A percentile compares a stretch with the other conserved stretches of the same genome.
Evolutionary conservation across 208 protist species (phyloP).

Genomic region (Lotmaria passim): DNA sequence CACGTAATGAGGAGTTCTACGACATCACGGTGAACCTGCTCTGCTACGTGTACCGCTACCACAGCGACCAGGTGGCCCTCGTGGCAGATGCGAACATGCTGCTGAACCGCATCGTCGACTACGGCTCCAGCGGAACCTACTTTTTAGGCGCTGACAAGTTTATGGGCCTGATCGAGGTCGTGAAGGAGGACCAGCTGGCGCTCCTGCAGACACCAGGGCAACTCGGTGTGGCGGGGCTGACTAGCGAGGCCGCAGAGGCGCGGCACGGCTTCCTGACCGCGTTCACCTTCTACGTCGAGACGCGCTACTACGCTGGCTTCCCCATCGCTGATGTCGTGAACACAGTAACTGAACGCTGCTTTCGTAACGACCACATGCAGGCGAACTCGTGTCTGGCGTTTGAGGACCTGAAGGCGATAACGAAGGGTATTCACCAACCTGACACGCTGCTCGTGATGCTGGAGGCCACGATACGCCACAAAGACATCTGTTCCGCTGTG

Average conservation of each 20-base stretch:
- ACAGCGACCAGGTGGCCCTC: conserved; percentile 74
- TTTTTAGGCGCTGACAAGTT: conserved; percentile 75
- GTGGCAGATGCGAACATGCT: conserved; percentile 75
- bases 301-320: conserved; percentile 78
- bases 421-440: conserved; percentile 67
- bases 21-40: conserved; percentile 77
- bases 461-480: conserved; percentile 44
- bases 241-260: conserved; percentile 37
- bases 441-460: conserved; percentile 66
- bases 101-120: conserved; percentile 58
- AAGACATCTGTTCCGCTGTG: conserved; percentile 35
- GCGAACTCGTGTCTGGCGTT: conserved; percentile 42
- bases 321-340: conserved; percentile 48
- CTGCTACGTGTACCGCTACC: conserved; percentile 77
- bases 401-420: conserved; percentile 64
- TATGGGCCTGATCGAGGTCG: conserved; percentile 53
- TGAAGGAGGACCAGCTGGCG: conserved; percentile 58
- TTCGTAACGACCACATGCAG: conserved; percentile 42
- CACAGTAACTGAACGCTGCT: conserved; percentile 41
- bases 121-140: conserved; percentile 49
- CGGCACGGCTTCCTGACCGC: conserved; percentile 61
- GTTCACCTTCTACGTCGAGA: conserved; percentile 73
- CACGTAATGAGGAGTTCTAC: conserved; percentile 56
- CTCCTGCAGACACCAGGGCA: conserved; percentile 31
- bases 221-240: not conserved